A percentile compares a stretch with the other conserved stretches of the same genome.
Conservation (phyloP, 2,329 filamentous ascomycete genomes). For the Colletotrichum nymphaeae region DNA sequence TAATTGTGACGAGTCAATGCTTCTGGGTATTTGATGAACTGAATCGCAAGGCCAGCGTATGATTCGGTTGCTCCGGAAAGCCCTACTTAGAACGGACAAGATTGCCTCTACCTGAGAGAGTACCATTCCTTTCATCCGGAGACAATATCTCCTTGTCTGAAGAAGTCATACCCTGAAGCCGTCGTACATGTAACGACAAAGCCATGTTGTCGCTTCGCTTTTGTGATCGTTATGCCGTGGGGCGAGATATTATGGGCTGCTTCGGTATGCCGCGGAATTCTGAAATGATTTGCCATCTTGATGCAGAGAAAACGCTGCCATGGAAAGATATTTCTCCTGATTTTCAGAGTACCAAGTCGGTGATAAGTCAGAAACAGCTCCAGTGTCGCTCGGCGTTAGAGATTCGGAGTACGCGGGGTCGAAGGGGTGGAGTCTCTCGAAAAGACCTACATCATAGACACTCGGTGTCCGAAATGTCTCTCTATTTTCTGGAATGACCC, state of each 20-base stretch:
- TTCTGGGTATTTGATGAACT: neutral
- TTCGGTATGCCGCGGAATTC: neutral
- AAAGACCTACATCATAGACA: neutral
- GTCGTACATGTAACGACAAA: neutral
- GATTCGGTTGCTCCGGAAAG: neutral
- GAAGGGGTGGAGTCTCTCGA: neutral
- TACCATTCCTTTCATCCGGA: neutral
- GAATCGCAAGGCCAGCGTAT: neutral
- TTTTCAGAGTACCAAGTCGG: neutral
- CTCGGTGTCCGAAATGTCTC: neutral
- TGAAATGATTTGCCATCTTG: neutral
- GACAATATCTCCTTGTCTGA: neutral
- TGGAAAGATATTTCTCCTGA: neutral
- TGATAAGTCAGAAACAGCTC: neutral
- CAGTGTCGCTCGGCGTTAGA: neutral
- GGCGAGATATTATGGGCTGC: neutral
- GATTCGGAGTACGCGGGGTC: neutral
- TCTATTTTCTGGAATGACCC: neutral
- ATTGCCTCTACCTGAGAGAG: neutral
- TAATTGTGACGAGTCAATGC: neutral
- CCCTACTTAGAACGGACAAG: neutral
- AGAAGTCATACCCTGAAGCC: neutral
- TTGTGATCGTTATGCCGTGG: neutral
- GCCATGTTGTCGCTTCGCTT: neutral
- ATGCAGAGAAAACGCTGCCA: neutral